A percentile compares a stretch with the other conserved stretches of the same genome.
These are phyloP conservation scores for Cyclocybe cylindracea DNA, from an alignment of 768 basidiomycete species.

Conservation along the genomic window DNA sequence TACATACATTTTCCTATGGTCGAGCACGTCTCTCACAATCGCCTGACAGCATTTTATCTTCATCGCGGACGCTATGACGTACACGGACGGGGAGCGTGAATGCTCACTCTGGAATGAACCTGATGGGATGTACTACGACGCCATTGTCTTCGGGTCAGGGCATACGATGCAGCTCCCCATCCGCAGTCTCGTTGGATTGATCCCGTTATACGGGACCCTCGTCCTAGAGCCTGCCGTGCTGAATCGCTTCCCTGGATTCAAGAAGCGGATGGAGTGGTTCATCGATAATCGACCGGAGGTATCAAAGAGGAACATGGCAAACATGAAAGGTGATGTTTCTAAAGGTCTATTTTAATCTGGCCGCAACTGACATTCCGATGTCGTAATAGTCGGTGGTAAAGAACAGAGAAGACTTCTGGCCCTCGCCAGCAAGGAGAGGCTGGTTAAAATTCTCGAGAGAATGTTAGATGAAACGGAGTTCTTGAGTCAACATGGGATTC, in stretches of 20 bases:
- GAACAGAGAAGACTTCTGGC: conserved; percentile 89
- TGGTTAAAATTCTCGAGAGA: conserved; percentile 86
- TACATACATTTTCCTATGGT: conserved; percentile 21
- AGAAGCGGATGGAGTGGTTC: conserved; percentile 99
- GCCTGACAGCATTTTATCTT: conserved; percentile 86
- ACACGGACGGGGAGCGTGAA: conserved; percentile 74
- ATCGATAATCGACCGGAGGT: conserved; percentile 89
- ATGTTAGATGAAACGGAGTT: conserved; percentile 99
- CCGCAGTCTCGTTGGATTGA: conserved; percentile 94
- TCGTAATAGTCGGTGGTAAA: conserved; percentile 55
- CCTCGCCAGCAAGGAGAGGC: conserved; percentile 87
- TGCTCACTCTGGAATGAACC: conserved; percentile 92
- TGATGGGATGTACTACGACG: conserved; percentile 99
- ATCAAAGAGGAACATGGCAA: conserved; percentile 91
- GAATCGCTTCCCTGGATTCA: conserved; percentile 95
- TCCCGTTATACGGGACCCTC: conserved; percentile 93
- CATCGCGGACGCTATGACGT: conserved; percentile 99
- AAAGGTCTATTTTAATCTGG: background rate
- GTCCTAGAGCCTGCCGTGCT: conserved; percentile 89
- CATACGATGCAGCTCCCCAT: conserved; percentile 90
- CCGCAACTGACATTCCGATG: conserved; percentile 2
- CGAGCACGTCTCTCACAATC: background rate
- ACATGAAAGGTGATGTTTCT: conserved; percentile 75
- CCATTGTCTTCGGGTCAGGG: conserved; percentile 83
- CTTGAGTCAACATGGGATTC: conserved; percentile 90